phyloP scores from a whole-genome alignment of 345 rosid genomes.

The Salix caprea region DNA sequence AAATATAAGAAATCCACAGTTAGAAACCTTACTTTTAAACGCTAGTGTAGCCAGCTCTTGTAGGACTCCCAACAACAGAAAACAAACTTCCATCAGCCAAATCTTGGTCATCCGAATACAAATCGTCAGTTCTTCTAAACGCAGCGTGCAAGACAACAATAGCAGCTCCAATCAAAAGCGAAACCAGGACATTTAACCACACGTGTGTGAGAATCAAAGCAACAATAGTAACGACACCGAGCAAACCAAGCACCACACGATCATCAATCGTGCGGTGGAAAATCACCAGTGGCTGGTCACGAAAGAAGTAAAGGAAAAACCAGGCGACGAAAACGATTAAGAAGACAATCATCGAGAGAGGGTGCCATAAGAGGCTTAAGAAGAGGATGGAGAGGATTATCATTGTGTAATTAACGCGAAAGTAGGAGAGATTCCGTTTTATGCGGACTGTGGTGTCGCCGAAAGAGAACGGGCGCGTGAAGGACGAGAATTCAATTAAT shows the following conservation, averaged over 20 bases:
- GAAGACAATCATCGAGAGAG: constrained; percentile 58
- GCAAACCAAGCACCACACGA: constrained; percentile 45
- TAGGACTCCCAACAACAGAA: constrained; percentile 52
- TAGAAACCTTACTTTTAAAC: constrained; percentile 17
- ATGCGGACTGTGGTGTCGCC: constrained; percentile 44
- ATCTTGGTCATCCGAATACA: constrained; percentile 43
- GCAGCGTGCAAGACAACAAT: constrained; percentile 43
- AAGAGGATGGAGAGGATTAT: constrained; percentile 45
- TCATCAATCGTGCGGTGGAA: constrained; percentile 45
- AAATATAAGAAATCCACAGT: neutral
- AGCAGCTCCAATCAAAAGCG: constrained; percentile 43
- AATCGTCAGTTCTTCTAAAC: constrained; percentile 50
- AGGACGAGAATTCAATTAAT: constrained; percentile 27
- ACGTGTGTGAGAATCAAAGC: constrained; percentile 49
- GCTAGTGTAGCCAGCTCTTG: constrained; percentile 32
- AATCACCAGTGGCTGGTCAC: constrained; percentile 42
- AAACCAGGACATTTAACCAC: constrained; percentile 57
- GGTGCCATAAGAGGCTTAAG: constrained; percentile 71
- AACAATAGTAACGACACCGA: constrained; percentile 38
- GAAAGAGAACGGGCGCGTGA: constrained; percentile 41
- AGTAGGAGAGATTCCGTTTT: constrained; percentile 45
- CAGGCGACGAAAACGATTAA: constrained; percentile 49
- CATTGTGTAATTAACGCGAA: constrained; percentile 65
- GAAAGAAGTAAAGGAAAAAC: constrained; percentile 61
- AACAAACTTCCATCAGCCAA: constrained; percentile 30